Base-by-base conservation (phyloP, 345 rosid genomes). In the Camelina sativa region DNA sequence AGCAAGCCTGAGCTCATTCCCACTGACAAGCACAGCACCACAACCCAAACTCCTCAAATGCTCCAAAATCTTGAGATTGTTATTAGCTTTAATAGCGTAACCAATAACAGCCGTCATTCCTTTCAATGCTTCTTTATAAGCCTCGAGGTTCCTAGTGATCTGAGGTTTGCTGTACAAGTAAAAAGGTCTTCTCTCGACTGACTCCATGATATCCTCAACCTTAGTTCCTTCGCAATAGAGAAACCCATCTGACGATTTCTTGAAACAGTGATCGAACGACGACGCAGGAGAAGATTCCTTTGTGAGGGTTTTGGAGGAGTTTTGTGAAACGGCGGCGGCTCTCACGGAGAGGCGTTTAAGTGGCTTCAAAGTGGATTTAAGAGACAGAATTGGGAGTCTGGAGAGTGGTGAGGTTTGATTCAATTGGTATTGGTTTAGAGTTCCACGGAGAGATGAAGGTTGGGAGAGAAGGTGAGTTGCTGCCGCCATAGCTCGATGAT, bases 21-120 rank as follows among this genome's bases (percentile, higher is more conserved):
- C 98, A 79, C 97, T 90, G 20, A 92, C 99, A 51, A 96, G 75
- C 7, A 96, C 98, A 81, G 98, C 96, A 55, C 98, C 97, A 78
- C 94, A 96, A 1, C 98, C 99, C 84, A 89, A 67, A 63, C 80
- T 78, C 74, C 98, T 92, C 87, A 90, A 75, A 82, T 92, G 94
- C 88, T 91, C 94, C 89, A 95, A 83, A 77, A 96, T 87, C 93
- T 96, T 92, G 48, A 85, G 81, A 50, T 95, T 96, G 70, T 92
- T 91, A 62, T 92, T 96, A 2, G 98, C 97, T 80, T 96, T 92
- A 48, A 96, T 89, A 0, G 99, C 97, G 55, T 92, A 95, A 6
- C 99, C 98, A 40, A 95, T 90, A 7, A 92, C 85, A 0, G 97
- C 81, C 0, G 61, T 82, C 78, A 92, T 74, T 0, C 97, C 99